Percentiles rank a stretch among this genome's conserved stretches.
phyloP scores from a whole-genome alignment of 2,329 filamentous ascomycete species.

The Dendrostoma leiphaemia region DNA sequence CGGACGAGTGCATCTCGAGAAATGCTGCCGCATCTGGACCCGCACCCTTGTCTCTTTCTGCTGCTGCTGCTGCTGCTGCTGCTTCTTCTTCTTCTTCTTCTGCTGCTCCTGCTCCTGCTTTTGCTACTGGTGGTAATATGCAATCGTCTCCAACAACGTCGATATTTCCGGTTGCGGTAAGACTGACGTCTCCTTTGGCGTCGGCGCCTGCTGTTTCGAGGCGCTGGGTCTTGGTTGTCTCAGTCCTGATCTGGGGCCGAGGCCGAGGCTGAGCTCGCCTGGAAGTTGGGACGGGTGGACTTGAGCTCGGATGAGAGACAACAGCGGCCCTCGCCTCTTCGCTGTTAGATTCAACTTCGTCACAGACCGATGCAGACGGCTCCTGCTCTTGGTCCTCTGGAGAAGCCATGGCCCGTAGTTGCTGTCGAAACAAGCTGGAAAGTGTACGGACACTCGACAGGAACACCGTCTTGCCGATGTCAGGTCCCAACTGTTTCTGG shows the following conservation, averaged over 20 bases:
- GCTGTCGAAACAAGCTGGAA: neutral
- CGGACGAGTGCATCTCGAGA: neutral
- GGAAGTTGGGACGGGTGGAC: neutral
- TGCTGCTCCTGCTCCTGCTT: too few relatives aligned
- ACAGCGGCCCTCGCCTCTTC: constrained; percentile 1
- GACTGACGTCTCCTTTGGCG: neutral
- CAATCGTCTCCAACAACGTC: neutral
- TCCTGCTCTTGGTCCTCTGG: neutral
- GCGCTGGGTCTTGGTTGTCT: neutral
- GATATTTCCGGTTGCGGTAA: neutral
- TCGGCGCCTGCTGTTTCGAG: neutral
- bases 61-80: too few relatives aligned
- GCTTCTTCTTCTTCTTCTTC: too few relatives aligned
- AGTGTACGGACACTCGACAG: too few relatives aligned
- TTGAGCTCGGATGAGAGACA: neutral
- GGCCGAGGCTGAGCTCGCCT: constrained; percentile 3
- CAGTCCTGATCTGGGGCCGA: constrained; percentile 7
- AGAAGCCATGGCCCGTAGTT: constrained; percentile 11
- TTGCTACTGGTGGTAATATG: too few relatives aligned
- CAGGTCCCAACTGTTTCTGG: neutral
- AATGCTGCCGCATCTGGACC: too few relatives aligned
- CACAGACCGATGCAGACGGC: constrained; percentile 4
- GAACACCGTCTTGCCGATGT: too few relatives aligned
- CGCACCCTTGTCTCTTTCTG: too few relatives aligned
- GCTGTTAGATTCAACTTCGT: constrained; percentile 6